These are phyloP conservation scores for Poa pratensis DNA, from an alignment of 176 grass and related monocot genomes.

Conservation along the genomic window DNA sequence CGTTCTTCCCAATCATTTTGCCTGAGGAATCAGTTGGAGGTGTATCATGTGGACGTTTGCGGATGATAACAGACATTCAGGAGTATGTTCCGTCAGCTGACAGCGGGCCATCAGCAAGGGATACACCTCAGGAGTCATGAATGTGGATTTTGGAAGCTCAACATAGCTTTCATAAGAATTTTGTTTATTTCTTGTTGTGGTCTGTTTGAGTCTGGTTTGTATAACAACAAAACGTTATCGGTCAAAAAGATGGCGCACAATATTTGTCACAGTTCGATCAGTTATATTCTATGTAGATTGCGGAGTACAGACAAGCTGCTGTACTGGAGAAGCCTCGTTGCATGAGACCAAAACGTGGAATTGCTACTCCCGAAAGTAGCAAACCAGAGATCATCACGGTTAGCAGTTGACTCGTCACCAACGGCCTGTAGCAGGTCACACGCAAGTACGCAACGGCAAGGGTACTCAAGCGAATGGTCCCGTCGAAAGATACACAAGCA, in stretches of 20 bases:
- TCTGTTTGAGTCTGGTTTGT: neutral
- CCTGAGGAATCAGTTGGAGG: conserved; percentile 42
- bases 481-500: neutral
- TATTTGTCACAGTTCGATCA: neutral
- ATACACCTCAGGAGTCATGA: conserved; percentile 39
- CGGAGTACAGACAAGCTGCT: neutral
- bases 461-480: neutral
- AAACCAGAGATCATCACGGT: neutral
- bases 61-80: neutral
- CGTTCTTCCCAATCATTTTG: conserved; percentile 49
- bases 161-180: neutral
- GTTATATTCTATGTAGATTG: too few relatives aligned
- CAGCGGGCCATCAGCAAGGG: conserved; percentile 10
- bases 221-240: neutral
- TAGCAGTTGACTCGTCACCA: neutral
- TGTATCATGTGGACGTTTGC: too few relatives aligned
- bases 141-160: neutral
- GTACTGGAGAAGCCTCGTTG: neutral
- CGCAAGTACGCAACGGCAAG: neutral
- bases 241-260: neutral
- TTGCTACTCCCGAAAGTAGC: neutral
- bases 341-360: neutral
- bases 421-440: neutral
- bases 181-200: neutral
- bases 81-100: conserved; percentile 21